These are phyloP conservation scores for Phytophthora foliorum DNA, from an alignment of 352 stramenopile species.

Conservation along the genomic window DNA sequence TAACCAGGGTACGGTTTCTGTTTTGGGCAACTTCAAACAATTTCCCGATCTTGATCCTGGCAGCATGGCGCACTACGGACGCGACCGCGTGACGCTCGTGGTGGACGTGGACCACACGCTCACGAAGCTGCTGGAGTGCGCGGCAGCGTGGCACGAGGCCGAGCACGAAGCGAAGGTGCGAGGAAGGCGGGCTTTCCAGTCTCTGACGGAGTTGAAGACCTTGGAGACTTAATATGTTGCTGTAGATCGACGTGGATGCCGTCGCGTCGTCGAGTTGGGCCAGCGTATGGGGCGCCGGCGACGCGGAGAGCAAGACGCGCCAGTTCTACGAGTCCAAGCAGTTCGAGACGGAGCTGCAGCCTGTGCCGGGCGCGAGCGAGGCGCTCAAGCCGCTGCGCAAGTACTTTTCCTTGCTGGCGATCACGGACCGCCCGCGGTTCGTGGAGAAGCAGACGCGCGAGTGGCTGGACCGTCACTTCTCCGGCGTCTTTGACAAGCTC, in stretches of 20 bases:
- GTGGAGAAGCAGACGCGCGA: conserved; percentile 79
- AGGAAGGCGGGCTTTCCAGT: conserved; percentile 12
- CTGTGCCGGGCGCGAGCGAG: conserved; percentile 39
- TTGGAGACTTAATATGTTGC: neutral
- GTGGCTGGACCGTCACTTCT: conserved; percentile 75
- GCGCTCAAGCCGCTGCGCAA: conserved; percentile 69
- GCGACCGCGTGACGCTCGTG: conserved; percentile 57
- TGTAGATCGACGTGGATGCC: conserved; percentile 38
- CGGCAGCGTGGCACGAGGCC: conserved; percentile 62
- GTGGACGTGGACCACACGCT: conserved; percentile 80
- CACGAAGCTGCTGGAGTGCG: conserved; percentile 52
- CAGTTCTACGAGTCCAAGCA: conserved; percentile 65
- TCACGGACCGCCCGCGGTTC: conserved; percentile 66
- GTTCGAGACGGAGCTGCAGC: conserved; percentile 50
- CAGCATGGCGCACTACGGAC: conserved; percentile 37
- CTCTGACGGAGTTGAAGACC: neutral
- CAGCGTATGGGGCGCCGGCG: conserved; percentile 40
- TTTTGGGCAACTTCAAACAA: conserved; percentile 30
- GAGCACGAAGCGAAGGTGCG: conserved; percentile 50
- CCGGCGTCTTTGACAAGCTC: conserved; percentile 79
- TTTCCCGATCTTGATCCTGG: conserved; percentile 1
- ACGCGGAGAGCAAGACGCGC: conserved; percentile 41
- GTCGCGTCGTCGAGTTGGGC: conserved; percentile 40
- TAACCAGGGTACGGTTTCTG: neutral
- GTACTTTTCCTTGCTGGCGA: conserved; percentile 67